Base-by-base conservation (phyloP, 805 yeast genomes). In the Starmerella powellii region DNA sequence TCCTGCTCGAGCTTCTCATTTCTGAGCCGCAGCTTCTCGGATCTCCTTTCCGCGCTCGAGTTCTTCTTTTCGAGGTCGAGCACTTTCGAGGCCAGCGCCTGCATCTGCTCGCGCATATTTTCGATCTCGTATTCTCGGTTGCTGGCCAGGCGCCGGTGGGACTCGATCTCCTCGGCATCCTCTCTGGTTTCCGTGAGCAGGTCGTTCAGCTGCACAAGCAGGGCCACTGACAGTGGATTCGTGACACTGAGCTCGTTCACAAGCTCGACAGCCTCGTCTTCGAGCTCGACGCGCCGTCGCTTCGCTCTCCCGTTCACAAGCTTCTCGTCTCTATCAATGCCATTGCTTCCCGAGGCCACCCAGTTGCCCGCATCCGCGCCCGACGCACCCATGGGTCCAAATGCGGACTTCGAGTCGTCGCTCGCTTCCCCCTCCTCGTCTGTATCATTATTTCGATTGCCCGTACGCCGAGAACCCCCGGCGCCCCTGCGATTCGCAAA, bases 1-100 rank as follows among this genome's bases (percentile, higher is more conserved):
- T 8, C 69, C 54, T 15, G 48, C 48, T 31, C 54, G 49, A 40
- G 45, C 50, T 26, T 52, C 29, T 28, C 53, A 34, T 21, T 41
- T 40, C 31, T 55, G 40, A 17, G 51, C 55, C 15, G 41, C 33
- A 18, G 42, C 50, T 27, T 44, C 39, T 59, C 62, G 2, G 52
- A 42, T 13, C 52, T 44, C 16, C 55, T 46, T 30, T 57, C 58
- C n/a, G 55, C 53, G 16, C 44, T 38, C 38, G 38, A 37, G 3
- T 51, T 32, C 21, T 45, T 35, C 19, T 34, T 45, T 23, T 58
- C 60, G 3, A 56, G 45, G 16, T 60, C 73, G 20, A 63, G 62
- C 1, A 72, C 62, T 42, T 78, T 78, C 12, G 60, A 57, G 0
- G 63, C 53, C 11, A 81, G 63, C 27, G 65, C 67, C 1, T 66